These are phyloP conservation scores for Oropetium thomaeum DNA, from an alignment of 176 grass and related monocot genomes.

Conservation along the genomic window DNA sequence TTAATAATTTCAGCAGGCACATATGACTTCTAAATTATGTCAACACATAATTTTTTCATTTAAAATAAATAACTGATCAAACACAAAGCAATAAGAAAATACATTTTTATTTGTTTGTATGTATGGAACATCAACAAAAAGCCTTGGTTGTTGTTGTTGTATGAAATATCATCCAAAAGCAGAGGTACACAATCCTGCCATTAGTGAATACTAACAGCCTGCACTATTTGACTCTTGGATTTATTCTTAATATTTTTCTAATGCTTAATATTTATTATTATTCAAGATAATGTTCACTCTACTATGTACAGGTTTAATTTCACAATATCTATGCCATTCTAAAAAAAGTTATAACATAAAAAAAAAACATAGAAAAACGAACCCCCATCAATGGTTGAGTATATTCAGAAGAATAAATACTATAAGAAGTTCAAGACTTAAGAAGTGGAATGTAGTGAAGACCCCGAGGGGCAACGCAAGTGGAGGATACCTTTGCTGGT, in stretches of 20 bases:
- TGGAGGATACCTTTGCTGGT: slow-evolving; percentile 88
- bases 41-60: slow-evolving; percentile 11
- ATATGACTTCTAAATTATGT: not conserved
- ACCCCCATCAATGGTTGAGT: not conserved
- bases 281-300: not conserved
- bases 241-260: not conserved
- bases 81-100: not conserved
- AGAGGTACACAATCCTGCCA: not conserved
- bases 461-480: no score
- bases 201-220: slow-evolving; percentile 2
- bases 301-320: not conserved
- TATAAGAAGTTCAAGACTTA: no score
- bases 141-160: no score
- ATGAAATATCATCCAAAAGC: no score
- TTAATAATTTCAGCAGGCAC: no score
- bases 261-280: not conserved
- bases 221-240: not conserved
- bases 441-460: no score
- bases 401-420: not conserved
- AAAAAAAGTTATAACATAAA: not conserved
- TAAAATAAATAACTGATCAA: not conserved
- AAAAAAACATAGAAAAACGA: not conserved
- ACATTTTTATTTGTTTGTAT: not conserved
- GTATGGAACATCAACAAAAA: no score
- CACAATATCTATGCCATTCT: not conserved